These are phyloP conservation scores for Exophiala lecanii-corni DNA, from an alignment of 2,329 filamentous ascomycete species.

Conservation along the genomic window DNA sequence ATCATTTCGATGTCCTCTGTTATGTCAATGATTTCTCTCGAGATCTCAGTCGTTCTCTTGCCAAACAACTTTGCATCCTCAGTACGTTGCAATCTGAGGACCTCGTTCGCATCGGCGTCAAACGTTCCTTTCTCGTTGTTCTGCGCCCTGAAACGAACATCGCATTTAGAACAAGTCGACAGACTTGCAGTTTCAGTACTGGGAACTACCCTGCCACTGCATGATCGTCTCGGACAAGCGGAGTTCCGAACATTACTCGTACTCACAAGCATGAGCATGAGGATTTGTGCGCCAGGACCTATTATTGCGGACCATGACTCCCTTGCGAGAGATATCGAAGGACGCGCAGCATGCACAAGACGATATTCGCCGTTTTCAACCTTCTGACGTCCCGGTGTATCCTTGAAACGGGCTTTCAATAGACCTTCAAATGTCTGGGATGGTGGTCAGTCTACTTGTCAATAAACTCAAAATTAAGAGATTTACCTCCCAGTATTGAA, in stretches of 20 bases:
- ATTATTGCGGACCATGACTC: background rate
- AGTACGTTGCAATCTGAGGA: background rate
- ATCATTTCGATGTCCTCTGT: conserved; percentile 1
- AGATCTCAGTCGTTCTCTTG: background rate
- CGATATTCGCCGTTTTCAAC: background rate
- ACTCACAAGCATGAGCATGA: conserved; percentile 2
- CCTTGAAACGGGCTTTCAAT: background rate
- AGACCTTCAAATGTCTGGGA: conserved; percentile 2
- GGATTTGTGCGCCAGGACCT: background rate
- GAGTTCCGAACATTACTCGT: background rate
- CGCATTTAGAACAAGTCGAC: background rate
- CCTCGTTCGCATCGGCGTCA: background rate
- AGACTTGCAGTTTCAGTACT: background rate
- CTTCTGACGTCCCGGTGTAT: conserved; percentile 1
- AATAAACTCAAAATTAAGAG: too few relatives aligned
- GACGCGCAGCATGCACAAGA: background rate
- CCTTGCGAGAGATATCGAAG: background rate
- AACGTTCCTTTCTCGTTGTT: background rate
- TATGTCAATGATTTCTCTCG: background rate
- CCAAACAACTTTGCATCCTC: background rate
- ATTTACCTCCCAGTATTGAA: conserved; percentile 7
- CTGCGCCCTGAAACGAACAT: background rate
- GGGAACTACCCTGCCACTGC: background rate
- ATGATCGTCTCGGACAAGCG: conserved; percentile 1
- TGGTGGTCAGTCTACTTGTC: background rate